Evolutionary conservation across 345 rosid genomes (phyloP).

Genomic region (Melastoma malabathricum): DNA sequence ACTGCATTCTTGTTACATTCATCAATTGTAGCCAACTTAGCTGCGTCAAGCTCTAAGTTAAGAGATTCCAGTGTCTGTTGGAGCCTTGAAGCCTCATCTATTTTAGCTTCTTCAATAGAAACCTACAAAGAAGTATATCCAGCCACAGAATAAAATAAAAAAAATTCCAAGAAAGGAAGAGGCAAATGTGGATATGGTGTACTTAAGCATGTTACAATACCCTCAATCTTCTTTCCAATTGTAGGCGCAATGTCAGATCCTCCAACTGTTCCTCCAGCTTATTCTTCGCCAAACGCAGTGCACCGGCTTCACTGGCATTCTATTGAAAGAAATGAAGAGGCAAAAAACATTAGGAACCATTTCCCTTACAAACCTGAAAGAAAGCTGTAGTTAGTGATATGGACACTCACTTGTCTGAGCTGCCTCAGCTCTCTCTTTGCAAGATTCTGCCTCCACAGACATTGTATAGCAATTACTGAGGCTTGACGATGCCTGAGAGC

Average conservation of each 20-base stretch:
- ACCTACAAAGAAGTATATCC: constrained; percentile 37
- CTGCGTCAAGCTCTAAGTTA: constrained; percentile 83
- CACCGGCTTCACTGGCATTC: constrained; percentile 96
- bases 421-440: constrained; percentile 70
- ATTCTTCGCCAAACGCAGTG: constrained; percentile 78
- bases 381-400: constrained; percentile 1
- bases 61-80: constrained; percentile 57
- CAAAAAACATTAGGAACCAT: not conserved
- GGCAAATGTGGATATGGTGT: no score
- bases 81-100: constrained; percentile 60
- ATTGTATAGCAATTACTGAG: constrained; percentile 67
- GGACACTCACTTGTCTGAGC: constrained; percentile 49
- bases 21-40: constrained; percentile 73
- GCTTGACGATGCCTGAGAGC: constrained; percentile 44
- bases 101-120: constrained; percentile 69
- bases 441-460: constrained; percentile 78
- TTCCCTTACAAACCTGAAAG: not conserved
- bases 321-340: constrained; percentile 17
- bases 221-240: constrained; percentile 80
- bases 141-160: no score
- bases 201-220: constrained; percentile 40
- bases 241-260: constrained; percentile 85
- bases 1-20: constrained; percentile 82
- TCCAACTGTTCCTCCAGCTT: constrained; percentile 92
- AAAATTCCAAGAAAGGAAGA: no score